Conservation (phyloP, 192 early-diverging fungal species). For the Funneliformis geosporum region DNA sequence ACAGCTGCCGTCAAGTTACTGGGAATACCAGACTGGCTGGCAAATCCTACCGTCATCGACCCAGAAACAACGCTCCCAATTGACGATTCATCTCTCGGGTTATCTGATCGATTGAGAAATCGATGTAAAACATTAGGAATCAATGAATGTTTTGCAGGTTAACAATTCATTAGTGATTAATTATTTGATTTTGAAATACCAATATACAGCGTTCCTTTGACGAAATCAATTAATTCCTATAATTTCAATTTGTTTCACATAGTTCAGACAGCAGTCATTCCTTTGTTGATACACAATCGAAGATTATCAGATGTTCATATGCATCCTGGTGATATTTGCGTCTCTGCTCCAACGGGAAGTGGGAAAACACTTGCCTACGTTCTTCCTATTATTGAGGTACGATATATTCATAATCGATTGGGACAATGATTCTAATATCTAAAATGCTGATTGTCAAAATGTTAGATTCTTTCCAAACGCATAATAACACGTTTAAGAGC, state of each 20-base stretch:
- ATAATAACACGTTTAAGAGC: conserved; percentile 82
- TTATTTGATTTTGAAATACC: neutral
- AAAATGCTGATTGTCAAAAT: neutral
- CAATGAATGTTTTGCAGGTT: conserved; percentile 73
- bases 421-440: neutral
- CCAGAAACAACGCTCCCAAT: conserved; percentile 55
- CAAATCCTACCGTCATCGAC: conserved; percentile 73
- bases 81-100: conserved; percentile 51
- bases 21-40: conserved; percentile 90
- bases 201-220: neutral
- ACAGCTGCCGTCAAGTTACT: conserved; percentile 51
- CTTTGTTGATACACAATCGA: conserved; percentile 71
- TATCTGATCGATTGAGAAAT: conserved; percentile 64
- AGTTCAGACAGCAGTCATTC: conserved; percentile 86
- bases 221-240: neutral
- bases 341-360: conserved; percentile 93
- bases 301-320: conserved; percentile 67
- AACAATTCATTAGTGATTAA: neutral
- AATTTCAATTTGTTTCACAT: neutral
- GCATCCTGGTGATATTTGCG: conserved; percentile 85
- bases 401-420: neutral
- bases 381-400: conserved; percentile 83
- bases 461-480: conserved; percentile 66
- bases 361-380: conserved; percentile 98
- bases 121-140: conserved; percentile 68